Evolutionary conservation across 176 grass and related monocot species (phyloP), one percentile per base, ranked within the genome.

Genomic region (Musa troglodytarum): DNA sequence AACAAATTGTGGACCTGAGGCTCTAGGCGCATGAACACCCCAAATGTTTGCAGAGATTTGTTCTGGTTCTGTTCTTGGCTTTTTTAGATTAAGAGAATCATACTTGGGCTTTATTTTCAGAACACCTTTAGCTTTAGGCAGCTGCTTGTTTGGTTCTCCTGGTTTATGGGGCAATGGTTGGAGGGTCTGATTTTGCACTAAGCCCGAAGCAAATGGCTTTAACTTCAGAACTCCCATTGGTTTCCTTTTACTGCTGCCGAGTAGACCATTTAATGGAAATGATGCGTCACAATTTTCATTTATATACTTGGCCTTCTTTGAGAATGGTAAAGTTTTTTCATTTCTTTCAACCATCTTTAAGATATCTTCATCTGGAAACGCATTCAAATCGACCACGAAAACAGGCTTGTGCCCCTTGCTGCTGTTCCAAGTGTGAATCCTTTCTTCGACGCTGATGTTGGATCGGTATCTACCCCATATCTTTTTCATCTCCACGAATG

Each of bases 401-500:
- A 79, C 58, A 53, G 51, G 84, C 73, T 89, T 87, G 8, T 77
- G 78, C 66, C 68, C 52, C 50, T 11, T 54, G 77, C 53, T 76
- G 13, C 77, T 68, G 16, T 80, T 82, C 73, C 80, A 91, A 65
- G 79, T 72, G 53, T 63, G 77, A 91, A 90, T 22, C 72, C 82
- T 85, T 25, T 83, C 93, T 52, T 85, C n/a, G 12, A 54, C 49
- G 49, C 26, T 78, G 50, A 82, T 55, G 19, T 49, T 85, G 12
- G 12, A 13, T 65, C 77, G 77, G 78, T 71, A 79, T 61, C 23
- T 76, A 82, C 52, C 85, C 68, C 78, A 83, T 63, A 77, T 22
- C 59, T 63, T 93, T 72, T 52, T 59, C 84, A 85, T 87, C 63
- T 78, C 83, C 66, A 68, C 11, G 85, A 91, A 88, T 76, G 83